phyloP scores from a whole-genome alignment of 768 basidiomycete species.

The Fibroporia radiculosa region DNA sequence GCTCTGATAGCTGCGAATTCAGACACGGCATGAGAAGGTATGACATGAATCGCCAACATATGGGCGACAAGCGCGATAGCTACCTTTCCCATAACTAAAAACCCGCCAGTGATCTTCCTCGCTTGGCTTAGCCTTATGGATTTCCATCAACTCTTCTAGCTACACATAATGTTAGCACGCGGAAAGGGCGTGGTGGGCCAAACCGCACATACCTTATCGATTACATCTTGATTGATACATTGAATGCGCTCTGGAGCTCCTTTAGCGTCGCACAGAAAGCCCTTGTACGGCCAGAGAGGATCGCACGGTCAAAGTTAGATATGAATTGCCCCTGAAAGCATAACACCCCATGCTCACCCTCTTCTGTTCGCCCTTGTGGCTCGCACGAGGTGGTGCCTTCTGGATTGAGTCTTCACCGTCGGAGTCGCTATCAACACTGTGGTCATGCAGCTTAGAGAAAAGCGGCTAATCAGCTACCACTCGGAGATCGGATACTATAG shows the following conservation, averaged over 20 bases:
- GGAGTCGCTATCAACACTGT: background rate
- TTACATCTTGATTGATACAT: conserved; percentile 63
- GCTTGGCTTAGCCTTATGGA: conserved; percentile 54
- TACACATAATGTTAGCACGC: conserved; percentile 19
- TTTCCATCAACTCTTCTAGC: conserved; percentile 57
- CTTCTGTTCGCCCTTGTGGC: conserved; percentile 7
- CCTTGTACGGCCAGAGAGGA: conserved; percentile 28
- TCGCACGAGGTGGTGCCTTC: background rate
- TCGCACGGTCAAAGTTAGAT: background rate
- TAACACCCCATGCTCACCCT: conserved; percentile 3
- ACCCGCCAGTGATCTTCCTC: conserved; percentile 65
- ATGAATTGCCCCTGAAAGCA: background rate
- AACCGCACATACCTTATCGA: conserved; percentile 49
- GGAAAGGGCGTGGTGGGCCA: background rate
- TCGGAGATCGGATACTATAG: background rate
- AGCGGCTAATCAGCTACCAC: background rate
- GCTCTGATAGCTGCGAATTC: conserved; percentile 45
- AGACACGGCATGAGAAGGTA: background rate
- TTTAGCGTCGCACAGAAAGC: conserved; percentile 60
- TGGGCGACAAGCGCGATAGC: conserved; percentile 12
- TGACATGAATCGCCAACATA: background rate
- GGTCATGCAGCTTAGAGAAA: background rate
- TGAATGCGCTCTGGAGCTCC: conserved; percentile 20
- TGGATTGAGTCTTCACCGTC: background rate
- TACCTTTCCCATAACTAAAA: conserved; percentile 60